Conservation (phyloP, 1,284 basidiomycete genomes). For the Boletus sp. region DNA sequence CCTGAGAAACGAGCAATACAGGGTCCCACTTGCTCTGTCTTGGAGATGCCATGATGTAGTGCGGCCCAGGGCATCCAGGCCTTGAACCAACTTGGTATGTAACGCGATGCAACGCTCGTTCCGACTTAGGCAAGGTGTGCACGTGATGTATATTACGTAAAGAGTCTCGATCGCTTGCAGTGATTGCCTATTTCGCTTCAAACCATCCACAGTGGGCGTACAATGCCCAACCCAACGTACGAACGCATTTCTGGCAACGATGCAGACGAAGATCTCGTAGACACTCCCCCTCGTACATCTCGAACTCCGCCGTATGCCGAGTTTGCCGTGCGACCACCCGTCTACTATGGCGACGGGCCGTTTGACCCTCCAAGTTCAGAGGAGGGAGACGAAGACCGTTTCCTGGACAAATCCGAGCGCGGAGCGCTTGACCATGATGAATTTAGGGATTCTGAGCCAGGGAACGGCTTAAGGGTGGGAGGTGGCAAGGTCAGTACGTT, state of each 20-base stretch:
- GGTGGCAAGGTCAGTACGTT: constrained; percentile 32
- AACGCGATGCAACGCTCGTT: too few species aligned
- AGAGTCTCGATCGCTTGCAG: not conserved
- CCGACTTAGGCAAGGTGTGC: not conserved
- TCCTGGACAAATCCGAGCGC: constrained; percentile 37
- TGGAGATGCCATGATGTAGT: constrained; percentile 23
- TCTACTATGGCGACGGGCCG: constrained; percentile 66
- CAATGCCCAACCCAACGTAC: constrained; percentile 28
- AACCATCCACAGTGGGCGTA: constrained; percentile 1
- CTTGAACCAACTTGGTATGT: too few species aligned
- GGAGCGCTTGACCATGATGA: constrained; percentile 23
- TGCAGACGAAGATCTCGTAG: constrained; percentile 19
- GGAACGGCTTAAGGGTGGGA: constrained; percentile 37
- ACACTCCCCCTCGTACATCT: constrained; percentile 1
- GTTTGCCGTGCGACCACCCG: constrained; percentile 36
- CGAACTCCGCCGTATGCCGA: constrained; percentile 3
- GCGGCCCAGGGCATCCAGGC: not conserved
- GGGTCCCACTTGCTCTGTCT: constrained; percentile 67
- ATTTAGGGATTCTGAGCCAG: constrained; percentile 26
- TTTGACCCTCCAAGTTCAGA: constrained; percentile 71
- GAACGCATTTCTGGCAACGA: constrained; percentile 25
- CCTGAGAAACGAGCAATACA: constrained; percentile 69
- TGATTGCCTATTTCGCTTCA: constrained; percentile 10
- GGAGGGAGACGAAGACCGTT: constrained; percentile 53
- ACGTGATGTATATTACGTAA: constrained; percentile 24